Evolutionary conservation across 371 early-diverging fungal genomes (phyloP).

Genomic region (Mortierella sp.): DNA sequence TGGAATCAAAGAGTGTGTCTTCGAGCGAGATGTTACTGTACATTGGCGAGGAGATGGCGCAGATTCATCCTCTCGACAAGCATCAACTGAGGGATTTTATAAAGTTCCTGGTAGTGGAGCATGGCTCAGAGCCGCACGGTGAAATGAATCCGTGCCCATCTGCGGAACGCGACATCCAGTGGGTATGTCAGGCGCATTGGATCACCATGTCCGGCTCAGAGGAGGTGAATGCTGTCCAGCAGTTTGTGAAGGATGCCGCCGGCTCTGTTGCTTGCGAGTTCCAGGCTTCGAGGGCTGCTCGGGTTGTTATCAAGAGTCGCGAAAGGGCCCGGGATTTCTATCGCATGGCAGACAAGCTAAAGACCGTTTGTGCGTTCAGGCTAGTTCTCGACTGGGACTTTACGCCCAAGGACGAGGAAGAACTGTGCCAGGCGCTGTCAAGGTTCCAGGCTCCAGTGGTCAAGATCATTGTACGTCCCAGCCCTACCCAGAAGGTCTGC

Average conservation of each 20-base stretch:
- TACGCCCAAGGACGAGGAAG: slow-evolving; percentile 21
- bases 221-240: slow-evolving; percentile 7
- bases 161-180: slow-evolving; percentile 17
- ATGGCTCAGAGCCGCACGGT: not conserved
- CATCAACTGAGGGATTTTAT: no score
- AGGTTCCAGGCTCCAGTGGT: slow-evolving; percentile 22
- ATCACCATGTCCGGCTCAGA: slow-evolving; percentile 6
- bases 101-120: not conserved
- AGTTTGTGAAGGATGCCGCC: slow-evolving; percentile 13
- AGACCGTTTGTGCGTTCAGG: slow-evolving; percentile 14
- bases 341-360: slow-evolving; percentile 25
- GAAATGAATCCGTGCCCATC: slow-evolving; percentile 19
- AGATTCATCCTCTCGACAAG: no score
- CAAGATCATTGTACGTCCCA: slow-evolving; percentile 16
- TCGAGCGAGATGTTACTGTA: not conserved
- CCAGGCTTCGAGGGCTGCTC: slow-evolving; percentile 18
- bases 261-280: slow-evolving; percentile 15
- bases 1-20: not conserved
- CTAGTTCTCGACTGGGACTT: slow-evolving; percentile 41
- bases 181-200: slow-evolving; percentile 28
- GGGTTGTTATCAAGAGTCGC: slow-evolving; percentile 18
- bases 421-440: slow-evolving; percentile 20
- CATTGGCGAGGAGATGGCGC: not conserved
- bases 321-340: slow-evolving; percentile 21
- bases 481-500: not conserved